A percentile compares a stretch with the other conserved stretches of the same genome.
These are phyloP conservation scores for Corrigiola litoralis DNA, from an alignment of 179 eudicot species.

Conservation along the genomic window DNA sequence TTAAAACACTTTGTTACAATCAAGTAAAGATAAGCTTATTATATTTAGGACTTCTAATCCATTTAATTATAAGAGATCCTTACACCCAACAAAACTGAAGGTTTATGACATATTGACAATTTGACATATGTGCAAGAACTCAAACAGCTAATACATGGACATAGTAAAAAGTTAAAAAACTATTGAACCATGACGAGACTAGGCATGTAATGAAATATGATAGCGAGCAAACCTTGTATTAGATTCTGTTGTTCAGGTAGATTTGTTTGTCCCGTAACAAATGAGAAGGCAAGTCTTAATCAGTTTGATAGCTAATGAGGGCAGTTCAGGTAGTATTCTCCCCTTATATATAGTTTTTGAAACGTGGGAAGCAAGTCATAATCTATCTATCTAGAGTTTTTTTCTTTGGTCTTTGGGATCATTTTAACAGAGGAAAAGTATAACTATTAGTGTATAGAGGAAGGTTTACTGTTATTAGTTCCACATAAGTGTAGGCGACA, in stretches of 20 bases:
- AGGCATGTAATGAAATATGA: not conserved
- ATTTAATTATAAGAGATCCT: too few species aligned
- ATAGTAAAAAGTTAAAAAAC: not conserved
- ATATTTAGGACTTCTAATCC: too few species aligned
- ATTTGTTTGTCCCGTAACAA: not conserved
- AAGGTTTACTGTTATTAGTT: constrained; percentile 28
- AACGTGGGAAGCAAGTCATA: constrained; percentile 21
- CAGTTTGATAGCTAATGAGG: not conserved
- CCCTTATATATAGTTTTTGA: constrained; percentile 17
- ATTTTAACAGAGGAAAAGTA: not conserved
- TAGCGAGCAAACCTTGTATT: constrained; percentile 10
- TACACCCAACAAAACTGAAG: too few species aligned
- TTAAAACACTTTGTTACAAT: too few species aligned
- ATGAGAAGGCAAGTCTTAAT: not conserved
- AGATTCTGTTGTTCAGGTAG: not conserved
- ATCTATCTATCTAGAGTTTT: not conserved
- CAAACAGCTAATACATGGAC: not conserved
- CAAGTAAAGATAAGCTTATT: too few species aligned
- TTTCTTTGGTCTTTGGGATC: not conserved
- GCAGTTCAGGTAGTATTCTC: not conserved
- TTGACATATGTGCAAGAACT: too few species aligned
- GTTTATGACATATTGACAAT: too few species aligned
- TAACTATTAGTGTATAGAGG: constrained; percentile 7
- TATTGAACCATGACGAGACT: not conserved
- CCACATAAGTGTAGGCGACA: not conserved